Percentiles rank a stretch among this genome's conserved stretches.
phyloP scores from a whole-genome alignment of 192 early-diverging fungal species.

The Mortierella hygrophila region DNA sequence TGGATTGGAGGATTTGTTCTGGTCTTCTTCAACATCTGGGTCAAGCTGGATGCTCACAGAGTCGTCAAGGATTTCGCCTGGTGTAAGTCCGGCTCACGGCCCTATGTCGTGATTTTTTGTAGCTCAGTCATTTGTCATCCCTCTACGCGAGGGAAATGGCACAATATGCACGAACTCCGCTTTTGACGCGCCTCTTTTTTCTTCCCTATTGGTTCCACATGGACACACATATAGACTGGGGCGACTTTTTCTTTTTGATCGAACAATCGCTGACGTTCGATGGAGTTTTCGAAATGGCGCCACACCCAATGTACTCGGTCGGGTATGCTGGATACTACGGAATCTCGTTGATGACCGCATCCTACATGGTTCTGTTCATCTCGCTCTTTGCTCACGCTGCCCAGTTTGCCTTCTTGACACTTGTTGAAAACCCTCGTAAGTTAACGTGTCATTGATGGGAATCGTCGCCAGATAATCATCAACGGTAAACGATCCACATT shows the following conservation, averaged over 20 bases:
- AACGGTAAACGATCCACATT: too few relatives aligned
- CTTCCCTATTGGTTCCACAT: not conserved
- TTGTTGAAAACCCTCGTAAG: slow-evolving; percentile 93
- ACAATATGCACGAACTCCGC: not conserved
- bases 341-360: slow-evolving; percentile 89
- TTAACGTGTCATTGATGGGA: not conserved
- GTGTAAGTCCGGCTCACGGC: slow-evolving; percentile 71
- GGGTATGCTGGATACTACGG: slow-evolving; percentile 98
- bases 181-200: not conserved
- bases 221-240: slow-evolving; percentile 82
- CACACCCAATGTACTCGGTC: slow-evolving; percentile 99
- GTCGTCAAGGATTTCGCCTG: slow-evolving; percentile 98
- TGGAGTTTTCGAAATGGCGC: slow-evolving; percentile 96
- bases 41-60: slow-evolving; percentile 95
- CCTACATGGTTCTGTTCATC: slow-evolving; percentile 91
- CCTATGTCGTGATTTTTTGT: not conserved
- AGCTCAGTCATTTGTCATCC: slow-evolving; percentile 6
- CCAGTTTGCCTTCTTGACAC: slow-evolving; percentile 90
- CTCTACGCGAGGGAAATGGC: not conserved
- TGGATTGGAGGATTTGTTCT: slow-evolving; percentile 84
- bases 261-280: slow-evolving; percentile 91
- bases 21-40: slow-evolving; percentile 94
- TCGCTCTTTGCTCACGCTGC: slow-evolving; percentile 87
- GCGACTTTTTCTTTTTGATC: slow-evolving; percentile 97
- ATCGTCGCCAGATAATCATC: not conserved